These are phyloP conservation scores for Suillus paluster DNA, from an alignment of 768 basidiomycete species.

Conservation along the genomic window DNA sequence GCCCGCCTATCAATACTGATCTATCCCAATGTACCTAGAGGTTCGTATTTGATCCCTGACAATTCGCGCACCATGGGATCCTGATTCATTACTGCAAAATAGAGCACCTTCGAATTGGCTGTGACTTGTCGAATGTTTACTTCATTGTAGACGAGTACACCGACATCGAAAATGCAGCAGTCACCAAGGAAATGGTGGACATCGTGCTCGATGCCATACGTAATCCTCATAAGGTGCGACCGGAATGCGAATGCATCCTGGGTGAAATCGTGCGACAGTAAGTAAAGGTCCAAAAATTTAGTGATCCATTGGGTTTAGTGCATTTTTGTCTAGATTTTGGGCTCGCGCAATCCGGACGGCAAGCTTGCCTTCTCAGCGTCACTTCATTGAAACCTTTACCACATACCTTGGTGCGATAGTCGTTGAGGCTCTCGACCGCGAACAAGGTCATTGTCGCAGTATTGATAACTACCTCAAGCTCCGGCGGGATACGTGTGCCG, in stretches of 20 bases:
- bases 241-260: conserved; percentile 13
- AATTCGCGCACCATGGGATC: background rate
- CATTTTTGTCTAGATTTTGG: conserved; percentile 12
- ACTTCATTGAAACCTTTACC: conserved; percentile 10
- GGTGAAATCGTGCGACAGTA: conserved; percentile 15
- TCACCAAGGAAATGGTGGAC: conserved; percentile 3
- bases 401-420: conserved; percentile 7
- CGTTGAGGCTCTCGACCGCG: conserved; percentile 8
- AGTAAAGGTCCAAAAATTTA: too few species aligned
- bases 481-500: conserved; percentile 29
- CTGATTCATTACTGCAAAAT: background rate
- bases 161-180: conserved; percentile 20
- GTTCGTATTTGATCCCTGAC: background rate
- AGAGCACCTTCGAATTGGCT: conserved; percentile 28
- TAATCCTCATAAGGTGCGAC: conserved; percentile 10
- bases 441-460: conserved; percentile 18
- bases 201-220: conserved; percentile 12
- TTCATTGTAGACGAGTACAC: conserved; percentile 38
- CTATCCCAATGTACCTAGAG: conserved; percentile 10
- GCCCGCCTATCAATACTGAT: conserved; percentile 10
- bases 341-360: conserved; percentile 4
- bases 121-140: conserved; percentile 37
- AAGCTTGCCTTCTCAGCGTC: conserved; percentile 6
- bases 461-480: conserved; percentile 36
- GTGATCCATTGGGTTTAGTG: too few species aligned